Conservation (phyloP, 305 asterid species). For the Fraxinus greggii region DNA sequence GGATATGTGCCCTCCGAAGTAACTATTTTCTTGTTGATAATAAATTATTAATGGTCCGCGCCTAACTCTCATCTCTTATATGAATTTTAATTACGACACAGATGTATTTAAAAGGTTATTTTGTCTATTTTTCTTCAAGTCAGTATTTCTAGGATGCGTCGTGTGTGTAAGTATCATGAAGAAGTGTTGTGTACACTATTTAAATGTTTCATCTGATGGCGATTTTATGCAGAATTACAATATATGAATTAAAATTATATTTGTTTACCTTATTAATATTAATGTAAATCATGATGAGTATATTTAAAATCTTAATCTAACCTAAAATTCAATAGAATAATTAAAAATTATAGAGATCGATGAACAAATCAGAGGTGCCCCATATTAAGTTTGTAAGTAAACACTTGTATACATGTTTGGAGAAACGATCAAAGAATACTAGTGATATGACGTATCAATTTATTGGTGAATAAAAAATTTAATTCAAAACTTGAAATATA, state of each 20-base stretch:
- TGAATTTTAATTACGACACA: too few relatives aligned
- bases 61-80: too few relatives aligned
- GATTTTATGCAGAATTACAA: background rate
- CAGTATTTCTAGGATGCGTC: background rate
- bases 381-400: background rate
- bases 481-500: background rate
- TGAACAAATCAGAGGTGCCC: background rate
- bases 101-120: background rate
- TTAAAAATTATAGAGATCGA: background rate
- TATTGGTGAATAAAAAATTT: background rate
- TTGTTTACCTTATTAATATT: too few relatives aligned
- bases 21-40: too few relatives aligned
- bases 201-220: background rate
- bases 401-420: background rate
- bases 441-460: background rate
- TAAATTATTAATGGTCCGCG: too few relatives aligned
- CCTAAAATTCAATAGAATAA: too few relatives aligned
- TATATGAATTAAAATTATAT: background rate
- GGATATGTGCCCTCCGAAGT: too few relatives aligned
- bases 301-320: too few relatives aligned
- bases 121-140: background rate
- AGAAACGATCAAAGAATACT: background rate
- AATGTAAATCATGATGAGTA: too few relatives aligned
- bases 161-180: background rate
- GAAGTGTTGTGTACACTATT: background rate